These are phyloP conservation scores for Hymenoscyphus scutula DNA, from an alignment of 2,329 filamentous ascomycete genomes.

Conservation along the genomic window DNA sequence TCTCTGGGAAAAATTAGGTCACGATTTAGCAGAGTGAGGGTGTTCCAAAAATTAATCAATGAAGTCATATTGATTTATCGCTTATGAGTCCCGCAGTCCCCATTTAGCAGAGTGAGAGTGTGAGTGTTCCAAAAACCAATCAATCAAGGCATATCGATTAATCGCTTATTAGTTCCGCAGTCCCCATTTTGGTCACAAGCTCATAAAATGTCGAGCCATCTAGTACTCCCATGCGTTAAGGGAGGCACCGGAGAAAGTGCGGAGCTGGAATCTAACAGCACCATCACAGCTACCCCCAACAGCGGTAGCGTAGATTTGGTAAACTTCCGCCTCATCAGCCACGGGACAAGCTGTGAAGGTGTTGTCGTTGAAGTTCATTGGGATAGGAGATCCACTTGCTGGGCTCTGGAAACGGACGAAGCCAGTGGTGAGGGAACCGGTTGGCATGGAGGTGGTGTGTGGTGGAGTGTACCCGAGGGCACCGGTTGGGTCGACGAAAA, in stretches of 20 bases:
- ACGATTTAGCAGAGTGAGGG: no score
- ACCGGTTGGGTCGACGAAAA: constrained; percentile 56
- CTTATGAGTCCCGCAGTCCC: no score
- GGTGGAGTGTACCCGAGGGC: constrained; percentile 54
- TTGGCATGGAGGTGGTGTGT: constrained; percentile 52
- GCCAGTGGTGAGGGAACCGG: constrained; percentile 42
- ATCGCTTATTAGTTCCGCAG: no score
- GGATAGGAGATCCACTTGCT: constrained; percentile 3
- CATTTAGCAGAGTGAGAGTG: no score
- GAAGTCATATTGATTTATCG: no score
- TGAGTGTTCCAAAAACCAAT: no score
- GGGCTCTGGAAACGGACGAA: constrained; percentile 3
- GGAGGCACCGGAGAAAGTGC: constrained; percentile 2
- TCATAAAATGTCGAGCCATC: background rate
- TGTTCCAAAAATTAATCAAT: no score
- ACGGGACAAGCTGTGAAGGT: constrained; percentile 6
- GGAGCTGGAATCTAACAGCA: constrained; percentile 4
- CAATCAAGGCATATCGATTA: no score
- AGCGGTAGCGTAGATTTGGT: constrained; percentile 3
- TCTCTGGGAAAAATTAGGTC: no score
- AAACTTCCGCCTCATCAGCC: background rate
- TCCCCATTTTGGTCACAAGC: no score
- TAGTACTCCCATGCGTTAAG: constrained; percentile 13
- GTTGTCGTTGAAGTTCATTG: constrained; percentile 6
- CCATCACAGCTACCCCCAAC: background rate